A percentile compares a stretch with the other conserved stretches of the same genome.
These are phyloP conservation scores for Lumnitzera racemosa DNA, from an alignment of 345 rosid genomes.

Conservation along the genomic window DNA sequence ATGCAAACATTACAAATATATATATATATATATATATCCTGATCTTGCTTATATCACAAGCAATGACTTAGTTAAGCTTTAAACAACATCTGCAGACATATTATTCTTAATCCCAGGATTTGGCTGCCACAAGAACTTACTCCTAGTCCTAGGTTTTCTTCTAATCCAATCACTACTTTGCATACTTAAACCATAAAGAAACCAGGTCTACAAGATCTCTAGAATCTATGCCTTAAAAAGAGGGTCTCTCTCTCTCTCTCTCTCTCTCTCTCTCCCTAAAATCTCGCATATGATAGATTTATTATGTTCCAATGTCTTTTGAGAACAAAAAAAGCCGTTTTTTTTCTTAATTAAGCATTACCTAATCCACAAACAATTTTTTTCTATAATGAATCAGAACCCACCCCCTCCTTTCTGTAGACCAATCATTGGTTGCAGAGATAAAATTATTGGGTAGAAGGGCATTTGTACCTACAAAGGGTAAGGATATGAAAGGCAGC, in stretches of 20 bases:
- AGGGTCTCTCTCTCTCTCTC: no score
- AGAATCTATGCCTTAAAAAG: no score
- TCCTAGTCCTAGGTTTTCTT: no score
- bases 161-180: no score
- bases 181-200: no score
- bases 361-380: constrained; percentile 1
- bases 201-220: neutral
- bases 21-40: no score
- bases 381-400: neutral
- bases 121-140: no score
- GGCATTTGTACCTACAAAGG: neutral
- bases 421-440: constrained; percentile 5
- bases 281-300: neutral
- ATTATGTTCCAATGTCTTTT: neutral
- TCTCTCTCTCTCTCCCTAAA: neutral
- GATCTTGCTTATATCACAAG: no score
- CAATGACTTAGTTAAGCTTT: no score
- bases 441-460: neutral
- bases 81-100: no score
- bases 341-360: neutral
- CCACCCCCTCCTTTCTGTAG: neutral
- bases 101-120: no score
- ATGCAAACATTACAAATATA: no score
- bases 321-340: neutral
- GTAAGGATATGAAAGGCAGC: neutral